These are phyloP conservation scores for Globisporangium parvum DNA, from an alignment of 352 stramenopile genomes.

Conservation along the genomic window DNA sequence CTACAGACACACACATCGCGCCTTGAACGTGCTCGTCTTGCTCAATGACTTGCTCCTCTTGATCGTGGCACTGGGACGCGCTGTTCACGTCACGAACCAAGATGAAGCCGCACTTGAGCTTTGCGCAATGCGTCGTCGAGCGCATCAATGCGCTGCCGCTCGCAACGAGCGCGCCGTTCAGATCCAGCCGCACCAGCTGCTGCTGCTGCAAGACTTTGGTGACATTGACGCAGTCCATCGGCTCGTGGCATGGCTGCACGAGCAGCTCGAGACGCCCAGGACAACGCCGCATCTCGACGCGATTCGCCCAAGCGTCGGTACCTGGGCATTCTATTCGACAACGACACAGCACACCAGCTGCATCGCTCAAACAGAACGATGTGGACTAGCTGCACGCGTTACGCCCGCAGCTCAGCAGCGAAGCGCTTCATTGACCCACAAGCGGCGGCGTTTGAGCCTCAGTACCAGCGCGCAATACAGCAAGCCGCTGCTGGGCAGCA, in stretches of 20 bases:
- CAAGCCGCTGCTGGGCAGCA: constrained; percentile 50
- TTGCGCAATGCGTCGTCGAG: constrained; percentile 49
- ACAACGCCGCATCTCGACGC: constrained; percentile 26
- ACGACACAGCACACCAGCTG: constrained; percentile 3
- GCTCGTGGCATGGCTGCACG: constrained; percentile 50
- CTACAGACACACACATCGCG: too few species aligned
- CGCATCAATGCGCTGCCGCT: constrained; percentile 35
- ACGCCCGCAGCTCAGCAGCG: constrained; percentile 17
- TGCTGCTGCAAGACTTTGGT: constrained; percentile 75
- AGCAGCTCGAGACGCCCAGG: constrained; percentile 18
- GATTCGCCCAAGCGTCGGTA: constrained; percentile 28
- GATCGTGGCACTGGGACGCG: constrained; percentile 38
- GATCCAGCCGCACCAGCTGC: constrained; percentile 65
- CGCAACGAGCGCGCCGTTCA: constrained; percentile 20
- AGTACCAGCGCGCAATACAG: constrained; percentile 51
- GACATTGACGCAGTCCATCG: constrained; percentile 53
- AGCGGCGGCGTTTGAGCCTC: constrained; percentile 44
- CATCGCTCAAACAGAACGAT: constrained; percentile 36
- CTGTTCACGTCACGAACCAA: constrained; percentile 54
- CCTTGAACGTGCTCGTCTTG: too few species aligned
- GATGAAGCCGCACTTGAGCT: constrained; percentile 59
- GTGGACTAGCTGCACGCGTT: constrained; percentile 31
- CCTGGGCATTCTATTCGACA: constrained; percentile 16
- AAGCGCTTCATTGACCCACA: constrained; percentile 16
- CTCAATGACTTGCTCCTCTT: too few species aligned